Evolutionary conservation across 2,329 filamentous ascomycete genomes (phyloP), one percentile per base, ranked within the genome.

Genomic region (Ustulina deusta): DNA sequence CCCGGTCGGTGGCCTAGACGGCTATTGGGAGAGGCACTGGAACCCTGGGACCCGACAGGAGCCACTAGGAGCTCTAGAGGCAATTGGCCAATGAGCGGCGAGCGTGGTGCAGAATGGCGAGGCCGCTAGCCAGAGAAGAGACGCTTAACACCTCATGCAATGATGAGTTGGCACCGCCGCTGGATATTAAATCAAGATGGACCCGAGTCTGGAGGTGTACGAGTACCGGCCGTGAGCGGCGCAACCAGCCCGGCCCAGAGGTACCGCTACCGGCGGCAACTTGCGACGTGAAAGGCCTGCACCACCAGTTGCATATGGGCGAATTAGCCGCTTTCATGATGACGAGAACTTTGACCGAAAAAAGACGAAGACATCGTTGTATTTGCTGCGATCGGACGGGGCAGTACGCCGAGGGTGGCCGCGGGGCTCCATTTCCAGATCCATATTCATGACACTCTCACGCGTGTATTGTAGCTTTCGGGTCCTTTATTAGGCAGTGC

Each of bases 131-230:
- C 77, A 79, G 75, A 79, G 77, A 77, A 78, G 76, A 79, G 80
- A 80, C 75, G 78, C 80, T 80, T 77, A 80, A 80, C 80, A 81
- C 76, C 83, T 85, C 85, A 92, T 90, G 90, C 89, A 91, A 80
- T 88, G 89, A 91, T 92, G 90, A 89, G 90, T 87, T 92, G 90
- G 89, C 90, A 91, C 80, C 88, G 85, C 86, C 80, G 82, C 82
- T 86, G 83, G 83, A 85, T 82, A 84, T 85, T 86, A 84, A 83
- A 83, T 79, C 81, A 81, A 77, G 80, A 82, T 83, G 83, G 82
- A 80, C 78, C 65, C 75, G 75, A 70, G 70, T 74, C 71, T 75
- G 72, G 69, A 73, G 71, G 74, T 74, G 75, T 77, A 76, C 70
- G 72, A 72, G 75, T 77, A 77, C 76, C 70, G 69, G 63, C 68